Percentiles rank a stretch among this genome's conserved stretches.
phyloP scores from a whole-genome alignment of 2,329 filamentous ascomycete genomes.

The Parasarocladium wereldwijsianum region DNA sequence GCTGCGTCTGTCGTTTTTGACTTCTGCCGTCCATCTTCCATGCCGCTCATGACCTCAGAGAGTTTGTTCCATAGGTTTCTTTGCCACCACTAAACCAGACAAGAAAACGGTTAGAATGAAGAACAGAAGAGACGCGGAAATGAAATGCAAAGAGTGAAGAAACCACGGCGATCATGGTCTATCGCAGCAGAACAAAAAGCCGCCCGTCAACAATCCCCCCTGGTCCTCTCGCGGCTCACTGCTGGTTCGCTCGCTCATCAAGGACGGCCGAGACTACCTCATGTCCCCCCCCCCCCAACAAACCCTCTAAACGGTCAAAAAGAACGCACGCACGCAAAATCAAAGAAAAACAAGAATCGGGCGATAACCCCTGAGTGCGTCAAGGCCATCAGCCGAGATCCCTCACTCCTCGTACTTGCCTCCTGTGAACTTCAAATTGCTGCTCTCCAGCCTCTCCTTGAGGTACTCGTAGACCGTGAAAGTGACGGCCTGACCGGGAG shows the following conservation, averaged over 20 bases:
- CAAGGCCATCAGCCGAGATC: background rate
- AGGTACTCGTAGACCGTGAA: conserved; percentile 68
- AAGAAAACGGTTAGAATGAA: conserved; percentile 4
- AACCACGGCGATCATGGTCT: conserved; percentile 1
- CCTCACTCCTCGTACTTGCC: conserved; percentile 53
- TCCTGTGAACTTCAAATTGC: conserved; percentile 42
- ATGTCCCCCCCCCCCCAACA: too few relatives aligned
- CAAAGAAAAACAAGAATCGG: background rate
- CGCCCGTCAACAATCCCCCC: too few relatives aligned
- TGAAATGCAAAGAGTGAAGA: conserved; percentile 4
- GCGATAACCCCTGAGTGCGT: background rate
- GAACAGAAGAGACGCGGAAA: background rate
- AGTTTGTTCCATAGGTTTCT: conserved; percentile 2
- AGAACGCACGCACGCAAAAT: background rate
- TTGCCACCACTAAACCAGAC: conserved; percentile 2
- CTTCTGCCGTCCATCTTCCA: too few relatives aligned
- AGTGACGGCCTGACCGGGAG: conserved; percentile 76
- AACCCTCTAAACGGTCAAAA: too few relatives aligned
- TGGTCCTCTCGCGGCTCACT: too few relatives aligned
- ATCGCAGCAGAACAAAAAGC: too few relatives aligned
- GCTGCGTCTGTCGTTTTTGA: too few relatives aligned
- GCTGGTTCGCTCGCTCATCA: too few relatives aligned
- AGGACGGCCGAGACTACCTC: too few relatives aligned
- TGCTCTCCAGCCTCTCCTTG: conserved; percentile 60
- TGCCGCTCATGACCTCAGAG: background rate